Evolutionary conservation across 768 basidiomycete species (phyloP).

Genomic region (Leccinum boreale): DNA sequence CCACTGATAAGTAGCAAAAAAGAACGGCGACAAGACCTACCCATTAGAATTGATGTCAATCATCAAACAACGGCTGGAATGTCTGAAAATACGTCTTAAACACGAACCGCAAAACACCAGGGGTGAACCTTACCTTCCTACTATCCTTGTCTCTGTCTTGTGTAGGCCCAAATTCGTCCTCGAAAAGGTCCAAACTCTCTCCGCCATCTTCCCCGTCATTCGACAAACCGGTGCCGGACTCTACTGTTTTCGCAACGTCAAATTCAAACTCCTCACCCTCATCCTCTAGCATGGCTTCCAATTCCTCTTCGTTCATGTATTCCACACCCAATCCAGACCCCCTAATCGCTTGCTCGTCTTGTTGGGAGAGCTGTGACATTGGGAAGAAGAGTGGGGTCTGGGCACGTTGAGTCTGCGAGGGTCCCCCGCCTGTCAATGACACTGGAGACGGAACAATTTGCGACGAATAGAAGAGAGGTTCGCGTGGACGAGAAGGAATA

Average conservation of each 20-base stretch:
- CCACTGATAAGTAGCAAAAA: not conserved
- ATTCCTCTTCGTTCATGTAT: constrained; percentile 59
- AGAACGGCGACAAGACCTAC: not conserved
- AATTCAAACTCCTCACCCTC: constrained; percentile 34
- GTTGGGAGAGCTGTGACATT: constrained; percentile 59
- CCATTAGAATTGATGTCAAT: constrained; percentile 13
- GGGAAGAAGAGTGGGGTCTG: constrained; percentile 40
- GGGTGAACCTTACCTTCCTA: constrained; percentile 22
- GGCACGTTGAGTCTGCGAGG: constrained; percentile 7
- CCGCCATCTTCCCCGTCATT: constrained; percentile 8
- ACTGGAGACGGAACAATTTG: constrained; percentile 13
- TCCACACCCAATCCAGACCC: constrained; percentile 67
- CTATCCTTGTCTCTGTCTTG: constrained; percentile 23
- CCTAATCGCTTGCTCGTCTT: constrained; percentile 49
- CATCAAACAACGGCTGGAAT: constrained; percentile 34
- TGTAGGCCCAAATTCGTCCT: constrained; percentile 33
- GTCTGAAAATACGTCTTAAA: constrained; percentile 11
- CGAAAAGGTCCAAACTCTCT: constrained; percentile 30
- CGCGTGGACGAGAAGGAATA: constrained; percentile 2
- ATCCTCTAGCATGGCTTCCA: constrained; percentile 43
- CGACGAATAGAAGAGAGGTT: constrained; percentile 27
- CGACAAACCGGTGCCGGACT: not conserved
- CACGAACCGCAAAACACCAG: not conserved
- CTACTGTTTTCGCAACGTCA: constrained; percentile 10
- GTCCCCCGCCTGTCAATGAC: not conserved